phyloP scores from a whole-genome alignment of 1,284 basidiomycete genomes.

The Blastosporella zonata region DNA sequence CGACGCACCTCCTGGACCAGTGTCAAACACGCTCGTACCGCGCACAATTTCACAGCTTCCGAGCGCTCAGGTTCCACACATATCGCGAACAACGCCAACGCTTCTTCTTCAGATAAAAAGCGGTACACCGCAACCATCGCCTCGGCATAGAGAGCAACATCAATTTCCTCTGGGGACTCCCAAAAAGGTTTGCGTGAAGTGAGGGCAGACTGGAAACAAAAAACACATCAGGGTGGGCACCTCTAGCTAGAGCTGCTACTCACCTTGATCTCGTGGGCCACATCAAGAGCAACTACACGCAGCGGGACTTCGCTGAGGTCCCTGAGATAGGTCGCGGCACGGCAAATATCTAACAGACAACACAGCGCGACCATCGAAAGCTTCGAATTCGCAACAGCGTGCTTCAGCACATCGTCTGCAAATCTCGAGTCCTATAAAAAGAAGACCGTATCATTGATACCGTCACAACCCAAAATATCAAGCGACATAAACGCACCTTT shows the following conservation, averaged over 20 bases:
- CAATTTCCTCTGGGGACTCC: constrained; percentile 68
- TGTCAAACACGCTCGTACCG: constrained; percentile 65
- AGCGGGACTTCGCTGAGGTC: constrained; percentile 69
- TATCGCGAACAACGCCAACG: constrained; percentile 53
- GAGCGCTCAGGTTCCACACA: constrained; percentile 75
- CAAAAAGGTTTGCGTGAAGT: constrained; percentile 64
- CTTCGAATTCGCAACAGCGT: constrained; percentile 48
- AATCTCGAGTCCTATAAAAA: constrained; percentile 48
- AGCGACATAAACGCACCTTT: constrained; percentile 32
- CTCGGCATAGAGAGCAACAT: constrained; percentile 78
- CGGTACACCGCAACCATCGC: constrained; percentile 71
- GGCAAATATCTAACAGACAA: constrained; percentile 80
- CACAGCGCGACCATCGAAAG: constrained; percentile 64
- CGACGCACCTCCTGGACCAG: constrained; percentile 38
- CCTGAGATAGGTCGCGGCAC: constrained; percentile 71
- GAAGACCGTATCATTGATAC: constrained; percentile 1
- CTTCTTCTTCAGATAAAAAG: constrained; percentile 62
- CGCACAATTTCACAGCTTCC: constrained; percentile 78
- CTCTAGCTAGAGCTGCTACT: constrained; percentile 12
- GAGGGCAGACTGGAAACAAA: constrained; percentile 39
- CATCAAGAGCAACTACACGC: constrained; percentile 64
- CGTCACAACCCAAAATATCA: neutral
- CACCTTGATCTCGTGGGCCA: constrained; percentile 80
- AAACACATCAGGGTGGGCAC: neutral
- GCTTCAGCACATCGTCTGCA: constrained; percentile 53